Base-by-base conservation (phyloP, 331 rosid genomes). In the Malus hybrid region DNA sequence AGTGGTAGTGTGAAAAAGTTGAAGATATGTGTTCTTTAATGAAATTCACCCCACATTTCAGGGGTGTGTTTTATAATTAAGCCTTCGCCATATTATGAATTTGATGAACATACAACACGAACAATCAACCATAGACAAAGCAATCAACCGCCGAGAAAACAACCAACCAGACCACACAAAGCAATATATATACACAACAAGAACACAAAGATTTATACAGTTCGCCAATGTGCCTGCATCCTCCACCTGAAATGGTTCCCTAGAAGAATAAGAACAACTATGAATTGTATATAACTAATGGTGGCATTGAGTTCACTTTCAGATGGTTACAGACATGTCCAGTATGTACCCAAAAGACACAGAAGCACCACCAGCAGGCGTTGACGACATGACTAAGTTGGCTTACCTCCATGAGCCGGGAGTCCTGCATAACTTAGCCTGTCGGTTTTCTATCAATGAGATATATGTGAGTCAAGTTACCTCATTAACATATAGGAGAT, bases 321-420 rank as follows among this genome's bases (percentile, higher is more conserved):
- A 91, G 97, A 78, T 89, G 66, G 85, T 86, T 32, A 88, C 87
- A 79, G 88, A 82, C 30, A 83, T 91, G 82, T 89, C 91, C 29
- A 81, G 91, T 44, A 79, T 89, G 79, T 91, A 89, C 60, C 97
- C 97, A 69, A 91, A 91, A 85, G 97, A 91, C 79, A 86, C 91
- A 68, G 97, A 91, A 77, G 97, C 97, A 69, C 97, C 96, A 28
- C 91, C 96, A 64, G 91, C 90, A 20, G 97, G 97, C 53, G 97
- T 91, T 30, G 97, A 91, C 83, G 97, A 91, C 88, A 91, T 91
- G 96, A 91, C 97, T 67, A 91, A 91, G 83, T 82, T 89, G 68
- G 93, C 97, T 63, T 91, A 91, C 76, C 91, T 91, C 26, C 97
- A 89, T 61, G 93, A 91, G 58, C 97, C 97, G 3, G 97, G 97